Percentiles rank a stretch among this genome's conserved stretches.
Evolutionary conservation across 148 eudicot species (phyloP).

Genomic region (Persicaria maculosa): DNA sequence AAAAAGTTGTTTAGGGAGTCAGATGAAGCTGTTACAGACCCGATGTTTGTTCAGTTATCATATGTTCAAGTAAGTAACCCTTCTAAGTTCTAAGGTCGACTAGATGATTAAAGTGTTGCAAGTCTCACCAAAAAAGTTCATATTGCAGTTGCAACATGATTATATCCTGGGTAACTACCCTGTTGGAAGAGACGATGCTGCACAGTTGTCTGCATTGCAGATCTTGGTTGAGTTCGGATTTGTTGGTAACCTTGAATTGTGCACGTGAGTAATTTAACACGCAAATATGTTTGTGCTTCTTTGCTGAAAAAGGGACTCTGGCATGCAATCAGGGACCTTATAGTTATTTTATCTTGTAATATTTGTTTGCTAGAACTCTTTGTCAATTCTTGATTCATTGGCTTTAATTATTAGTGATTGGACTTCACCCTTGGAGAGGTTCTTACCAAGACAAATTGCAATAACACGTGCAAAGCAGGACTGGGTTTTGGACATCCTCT

Average conservation of each 20-base stretch:
- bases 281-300: neutral
- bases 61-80: slow-evolving; percentile 72
- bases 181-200: slow-evolving; percentile 96
- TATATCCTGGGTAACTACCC: slow-evolving; percentile 96
- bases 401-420: slow-evolving; percentile 61
- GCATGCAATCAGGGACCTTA: neutral
- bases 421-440: slow-evolving; percentile 85
- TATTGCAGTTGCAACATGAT: slow-evolving; percentile 87
- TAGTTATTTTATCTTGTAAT: neutral
- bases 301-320: neutral
- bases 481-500: slow-evolving; percentile 83
- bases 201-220: slow-evolving; percentile 85
- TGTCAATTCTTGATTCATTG: slow-evolving; percentile 10
- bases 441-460: slow-evolving; percentile 87
- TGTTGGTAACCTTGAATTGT: slow-evolving; percentile 60
- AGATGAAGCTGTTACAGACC: slow-evolving; percentile 90
- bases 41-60: slow-evolving; percentile 95
- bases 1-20: slow-evolving; percentile 94
- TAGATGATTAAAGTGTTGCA: neutral
- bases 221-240: slow-evolving; percentile 90
- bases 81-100: neutral
- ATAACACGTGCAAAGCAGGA: slow-evolving; percentile 84
- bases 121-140: neutral
- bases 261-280: slow-evolving; percentile 61
- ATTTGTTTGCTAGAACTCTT: slow-evolving; percentile 1